Evolutionary conservation across 768 basidiomycete species (phyloP), one percentile per base, ranked within the genome.

Genomic region (Sutorius australiensis): DNA sequence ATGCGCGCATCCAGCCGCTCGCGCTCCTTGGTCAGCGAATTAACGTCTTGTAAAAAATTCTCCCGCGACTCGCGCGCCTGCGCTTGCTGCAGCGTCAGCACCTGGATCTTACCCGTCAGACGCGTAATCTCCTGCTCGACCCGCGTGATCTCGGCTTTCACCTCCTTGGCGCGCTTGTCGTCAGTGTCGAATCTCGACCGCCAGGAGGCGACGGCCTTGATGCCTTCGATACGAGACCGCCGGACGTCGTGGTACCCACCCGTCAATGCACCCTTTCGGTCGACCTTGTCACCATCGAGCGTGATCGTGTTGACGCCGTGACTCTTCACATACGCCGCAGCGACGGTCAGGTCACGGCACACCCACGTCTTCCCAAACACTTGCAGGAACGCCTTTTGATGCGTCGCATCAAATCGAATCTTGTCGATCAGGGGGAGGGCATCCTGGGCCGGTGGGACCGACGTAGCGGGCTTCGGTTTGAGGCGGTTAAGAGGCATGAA

Each of bases 401-500:
- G 87, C 17, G 66, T 69, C 0, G 73, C 74, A 47, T 94, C 87
- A 65, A 83, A 98, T 3, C 77, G 77, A 50, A 99, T 80, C 67
- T 93, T 94, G 56, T 83, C 79, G 30, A 99, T 78, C 43, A 93
- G 81, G 0, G 90, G 89, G 49, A 89, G 84, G 0, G 87, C 86
- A 55, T 91, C 87, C 54, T 84, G 80, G 0, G 84, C 87, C 42
- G 79, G 80, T 9, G 86, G 86, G 17, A 82, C 74, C 12, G 62
- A 64, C 0, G 80, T 75, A 1, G 77, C 75, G 34, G 77, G 77
- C 57, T 89, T 91, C 48, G 89, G 87, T 61, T 87, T 86, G 53
- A 99, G 83, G 13, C 97, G 87, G 70, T 98, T 98, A 37, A 99
- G 80, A 17, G 97, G 97, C 87, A 99, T 95, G 73, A 98, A 98